Conservation (phyloP, 2,329 filamentous ascomycete species). For the Paraphaeosphaeria minitans region DNA sequence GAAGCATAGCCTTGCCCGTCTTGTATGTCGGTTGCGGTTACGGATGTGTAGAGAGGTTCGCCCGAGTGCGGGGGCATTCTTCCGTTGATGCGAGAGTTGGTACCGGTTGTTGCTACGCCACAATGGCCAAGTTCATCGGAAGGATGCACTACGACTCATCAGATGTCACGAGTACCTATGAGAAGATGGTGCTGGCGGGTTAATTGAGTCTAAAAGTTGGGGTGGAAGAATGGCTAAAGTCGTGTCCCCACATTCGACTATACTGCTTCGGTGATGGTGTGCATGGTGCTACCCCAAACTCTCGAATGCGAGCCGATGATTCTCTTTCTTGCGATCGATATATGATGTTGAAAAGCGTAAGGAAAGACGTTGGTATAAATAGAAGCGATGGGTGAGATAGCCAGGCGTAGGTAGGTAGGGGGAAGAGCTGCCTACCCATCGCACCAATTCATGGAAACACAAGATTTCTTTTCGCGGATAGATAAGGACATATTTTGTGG, state of each 20-base stretch:
- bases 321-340: neutral
- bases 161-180: neutral
- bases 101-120: neutral
- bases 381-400: too few species aligned
- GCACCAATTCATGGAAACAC: too few species aligned
- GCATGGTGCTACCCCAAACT: neutral
- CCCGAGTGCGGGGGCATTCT: conserved; percentile 28
- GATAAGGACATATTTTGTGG: too few species aligned
- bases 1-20: neutral
- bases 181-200: conserved; percentile 36
- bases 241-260: conserved; percentile 27
- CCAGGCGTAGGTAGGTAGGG: too few species aligned
- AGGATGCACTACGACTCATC: neutral
- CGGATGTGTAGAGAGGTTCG: neutral
- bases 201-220: conserved; percentile 22
- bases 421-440: too few species aligned
- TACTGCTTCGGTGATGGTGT: conserved; percentile 3
- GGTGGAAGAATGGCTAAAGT: conserved; percentile 35
- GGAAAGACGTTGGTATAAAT: too few species aligned
- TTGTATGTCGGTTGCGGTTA: conserved; percentile 1
- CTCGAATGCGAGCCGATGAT: neutral
- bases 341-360: neutral
- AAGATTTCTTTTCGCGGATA: too few species aligned
- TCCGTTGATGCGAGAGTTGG: conserved; percentile 19
- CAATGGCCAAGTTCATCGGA: neutral